Conservation (phyloP, 805 yeast species). For the Torulaspora maleeae region DNA sequence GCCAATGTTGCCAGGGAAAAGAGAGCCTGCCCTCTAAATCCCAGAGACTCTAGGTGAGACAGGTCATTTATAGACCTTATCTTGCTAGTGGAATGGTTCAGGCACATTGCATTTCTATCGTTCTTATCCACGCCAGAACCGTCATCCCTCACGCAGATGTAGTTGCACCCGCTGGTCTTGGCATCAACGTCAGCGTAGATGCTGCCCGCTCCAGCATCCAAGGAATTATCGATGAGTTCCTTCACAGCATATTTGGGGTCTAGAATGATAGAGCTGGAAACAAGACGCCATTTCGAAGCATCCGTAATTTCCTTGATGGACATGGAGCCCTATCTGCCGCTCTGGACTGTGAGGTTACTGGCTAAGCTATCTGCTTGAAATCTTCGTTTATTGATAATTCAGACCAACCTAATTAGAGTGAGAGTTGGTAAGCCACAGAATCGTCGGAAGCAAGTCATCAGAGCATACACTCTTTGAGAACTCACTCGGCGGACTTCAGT, state of each 20-base stretch:
- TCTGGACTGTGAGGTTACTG: not conserved
- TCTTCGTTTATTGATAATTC: too few relatives aligned
- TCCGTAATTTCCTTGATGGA: slow-evolving; percentile 16
- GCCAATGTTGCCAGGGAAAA: slow-evolving; percentile 35
- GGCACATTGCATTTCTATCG: slow-evolving; percentile 37
- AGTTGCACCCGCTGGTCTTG: slow-evolving; percentile 37
- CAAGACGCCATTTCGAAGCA: slow-evolving; percentile 18
- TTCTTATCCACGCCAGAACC: slow-evolving; percentile 37
- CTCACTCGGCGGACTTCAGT: too few relatives aligned
- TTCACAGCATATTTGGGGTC: slow-evolving; percentile 38
- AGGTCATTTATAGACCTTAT: slow-evolving; percentile 33
- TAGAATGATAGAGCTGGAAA: slow-evolving; percentile 32
- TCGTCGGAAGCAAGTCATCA: too few relatives aligned
- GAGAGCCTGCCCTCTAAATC: slow-evolving; percentile 51
- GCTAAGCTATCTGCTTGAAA: not conserved
- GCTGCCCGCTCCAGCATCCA: slow-evolving; percentile 37
- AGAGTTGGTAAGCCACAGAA: too few relatives aligned
- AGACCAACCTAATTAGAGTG: too few relatives aligned
- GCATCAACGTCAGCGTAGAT: slow-evolving; percentile 39
- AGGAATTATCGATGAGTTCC: slow-evolving; percentile 41
- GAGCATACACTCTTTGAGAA: too few relatives aligned
- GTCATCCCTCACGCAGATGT: slow-evolving; percentile 37
- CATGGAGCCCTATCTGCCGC: slow-evolving; percentile 9
- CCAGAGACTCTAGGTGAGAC: slow-evolving; percentile 34
- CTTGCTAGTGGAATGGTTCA: slow-evolving; percentile 43